Percentiles rank a stretch among this genome's conserved stretches.
These are phyloP conservation scores for Claviceps humidiphila DNA, from an alignment of 2,329 filamentous ascomycete species.

Conservation along the genomic window DNA sequence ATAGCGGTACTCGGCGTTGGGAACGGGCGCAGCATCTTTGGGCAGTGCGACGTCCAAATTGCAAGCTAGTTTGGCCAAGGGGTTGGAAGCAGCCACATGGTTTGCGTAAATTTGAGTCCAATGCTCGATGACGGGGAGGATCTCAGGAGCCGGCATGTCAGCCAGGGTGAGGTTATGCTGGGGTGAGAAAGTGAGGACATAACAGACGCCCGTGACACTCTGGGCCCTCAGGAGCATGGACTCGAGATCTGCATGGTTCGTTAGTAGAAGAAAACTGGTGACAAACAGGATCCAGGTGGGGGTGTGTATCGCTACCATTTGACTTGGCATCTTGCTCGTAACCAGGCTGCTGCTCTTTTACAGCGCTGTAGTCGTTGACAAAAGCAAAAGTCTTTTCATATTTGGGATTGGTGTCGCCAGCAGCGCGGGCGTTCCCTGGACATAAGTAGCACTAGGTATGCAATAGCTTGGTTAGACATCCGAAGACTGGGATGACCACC, in stretches of 20 bases:
- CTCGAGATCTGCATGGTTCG: slow-evolving; percentile 43
- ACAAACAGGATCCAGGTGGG: background rate
- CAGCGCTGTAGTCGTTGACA: slow-evolving; percentile 93
- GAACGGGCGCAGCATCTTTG: slow-evolving; percentile 25
- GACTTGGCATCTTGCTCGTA: slow-evolving; percentile 40
- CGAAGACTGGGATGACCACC: background rate
- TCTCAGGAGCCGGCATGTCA: slow-evolving; percentile 66
- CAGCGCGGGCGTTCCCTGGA: slow-evolving; percentile 77
- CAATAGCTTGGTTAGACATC: background rate
- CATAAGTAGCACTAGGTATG: slow-evolving; percentile 71
- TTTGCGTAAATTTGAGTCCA: slow-evolving; percentile 86
- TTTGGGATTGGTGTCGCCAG: slow-evolving; percentile 73
- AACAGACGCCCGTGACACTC: slow-evolving; percentile 87
- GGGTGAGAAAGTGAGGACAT: slow-evolving; percentile 88
- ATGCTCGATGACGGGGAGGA: slow-evolving; percentile 70
- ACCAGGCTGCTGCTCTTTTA: slow-evolving; percentile 81
- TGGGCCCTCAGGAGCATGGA: slow-evolving; percentile 69
- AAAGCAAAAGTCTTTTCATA: slow-evolving; percentile 87
- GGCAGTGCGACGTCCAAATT: slow-evolving; percentile 26
- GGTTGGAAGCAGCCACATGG: slow-evolving; percentile 61
- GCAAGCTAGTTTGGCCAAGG: slow-evolving; percentile 35
- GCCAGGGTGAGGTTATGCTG: slow-evolving; percentile 85
- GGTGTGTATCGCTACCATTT: slow-evolving; percentile 17
- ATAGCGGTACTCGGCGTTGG: slow-evolving; percentile 72
- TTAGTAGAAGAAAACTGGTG: background rate